Evolutionary conservation across 164 flowering plant species (phyloP), one percentile per base, ranked within the genome.

Genomic region (Chimonanthus praecox): DNA sequence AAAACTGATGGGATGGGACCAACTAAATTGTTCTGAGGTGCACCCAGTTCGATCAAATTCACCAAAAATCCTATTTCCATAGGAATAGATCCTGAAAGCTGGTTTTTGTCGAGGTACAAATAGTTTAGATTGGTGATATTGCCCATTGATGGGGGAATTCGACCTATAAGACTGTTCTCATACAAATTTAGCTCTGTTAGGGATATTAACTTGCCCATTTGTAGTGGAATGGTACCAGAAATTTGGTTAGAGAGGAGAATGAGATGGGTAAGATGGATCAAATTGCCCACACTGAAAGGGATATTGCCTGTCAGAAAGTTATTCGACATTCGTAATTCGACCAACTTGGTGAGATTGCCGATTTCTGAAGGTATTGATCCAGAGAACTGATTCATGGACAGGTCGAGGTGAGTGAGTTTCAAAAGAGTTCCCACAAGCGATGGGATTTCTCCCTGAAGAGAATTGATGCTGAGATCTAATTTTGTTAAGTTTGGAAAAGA

Each of bases 1-100:
- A 81, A 64, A 47, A 73, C 77, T 8, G 64, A 58, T 8, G 83
- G 83, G 20, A 81, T 81, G 9, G 69, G 21, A 62, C 83, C 83
- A 3, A 47, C 49, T 48, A 81, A 33, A 0, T 7, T n/a, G 68
- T 78, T 81, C 3, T 15, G 63, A 54, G 16, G 16, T 4, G 15
- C 15, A 4, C 43, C 43, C 0, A 63, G 65, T 21, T 6, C 0
- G 10, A 63, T 9, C 65, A 63, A 5, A 5, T 21, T 18, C 10
- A 7, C 4, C 9, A 63, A 43, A 8, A 6, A n/a, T 63, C 43
- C 43, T 3, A 63, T 63, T 18, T 63, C 65, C 43, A n/a, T 18
- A 0, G 65, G 65, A 18, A 63, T 63, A 4, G 45, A 5, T 18
- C 65, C 65, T 7, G 65, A 63, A 18, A 63, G 43, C 3, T 63